These are phyloP conservation scores for Sugiyamaella xylanicola DNA, from an alignment of 1,139 yeast species.

Conservation along the genomic window DNA sequence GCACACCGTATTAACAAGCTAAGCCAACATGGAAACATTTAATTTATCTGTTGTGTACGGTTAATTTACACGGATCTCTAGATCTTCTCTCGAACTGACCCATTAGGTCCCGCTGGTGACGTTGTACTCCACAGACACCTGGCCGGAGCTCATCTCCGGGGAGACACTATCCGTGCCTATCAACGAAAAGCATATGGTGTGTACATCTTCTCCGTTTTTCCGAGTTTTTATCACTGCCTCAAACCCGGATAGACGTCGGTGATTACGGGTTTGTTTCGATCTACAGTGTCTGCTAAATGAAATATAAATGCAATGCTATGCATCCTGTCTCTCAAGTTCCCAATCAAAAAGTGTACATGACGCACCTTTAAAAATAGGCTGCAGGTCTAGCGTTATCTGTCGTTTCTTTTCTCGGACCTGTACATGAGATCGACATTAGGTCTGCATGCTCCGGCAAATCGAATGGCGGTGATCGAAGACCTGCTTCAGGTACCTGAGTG, in stretches of 20 bases:
- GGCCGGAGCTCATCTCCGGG: neutral
- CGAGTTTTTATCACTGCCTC: neutral
- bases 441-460: conserved; percentile 1
- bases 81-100: too few relatives aligned
- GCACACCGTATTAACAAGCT: too few relatives aligned
- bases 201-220: neutral
- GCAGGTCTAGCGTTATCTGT: conserved; percentile 1
- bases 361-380: neutral
- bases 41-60: too few relatives aligned
- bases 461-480: neutral
- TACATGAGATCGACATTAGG: conserved; percentile 2
- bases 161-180: neutral
- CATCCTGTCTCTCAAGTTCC: neutral
- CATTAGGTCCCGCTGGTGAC: too few relatives aligned
- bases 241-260: too few relatives aligned
- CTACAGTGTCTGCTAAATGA: too few relatives aligned
- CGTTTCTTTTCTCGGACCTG: neutral
- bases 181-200: neutral
- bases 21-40: too few relatives aligned
- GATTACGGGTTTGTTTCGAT: too few relatives aligned
- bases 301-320: neutral
- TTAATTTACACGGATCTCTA: too few relatives aligned
- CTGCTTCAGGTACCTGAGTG: neutral
- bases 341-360: neutral
- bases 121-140: too few relatives aligned